Evolutionary conservation across 2,329 filamentous ascomycete species (phyloP).

Genomic region (Ceratocystis harringtonii): DNA sequence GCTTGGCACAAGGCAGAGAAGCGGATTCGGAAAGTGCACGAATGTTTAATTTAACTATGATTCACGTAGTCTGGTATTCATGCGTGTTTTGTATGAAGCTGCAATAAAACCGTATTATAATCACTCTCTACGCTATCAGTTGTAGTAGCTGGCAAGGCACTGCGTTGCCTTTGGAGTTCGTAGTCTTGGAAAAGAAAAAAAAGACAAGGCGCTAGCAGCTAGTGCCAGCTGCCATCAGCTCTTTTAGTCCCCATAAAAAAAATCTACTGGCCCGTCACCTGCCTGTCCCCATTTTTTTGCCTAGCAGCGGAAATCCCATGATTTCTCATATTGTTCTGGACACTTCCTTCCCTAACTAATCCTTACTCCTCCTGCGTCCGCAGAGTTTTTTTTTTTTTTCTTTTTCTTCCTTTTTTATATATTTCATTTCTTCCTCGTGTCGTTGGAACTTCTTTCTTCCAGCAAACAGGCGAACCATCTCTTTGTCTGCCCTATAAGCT

Average conservation of each 20-base stretch:
- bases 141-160: too few relatives aligned
- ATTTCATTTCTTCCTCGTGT: neutral
- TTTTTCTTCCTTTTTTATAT: neutral
- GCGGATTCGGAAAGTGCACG: too few relatives aligned
- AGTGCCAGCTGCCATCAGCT: neutral
- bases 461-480: neutral
- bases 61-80: too few relatives aligned
- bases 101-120: too few relatives aligned
- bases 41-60: too few relatives aligned
- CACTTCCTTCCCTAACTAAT: neutral
- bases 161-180: too few relatives aligned
- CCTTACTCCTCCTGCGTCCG: too few relatives aligned
- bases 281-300: neutral
- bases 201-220: neutral
- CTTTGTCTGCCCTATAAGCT: too few relatives aligned
- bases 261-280: neutral
- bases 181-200: neutral
- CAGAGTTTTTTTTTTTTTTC: conserved; percentile 1
- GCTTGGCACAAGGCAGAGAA: too few relatives aligned
- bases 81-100: too few relatives aligned
- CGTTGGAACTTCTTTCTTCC: neutral
- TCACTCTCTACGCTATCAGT: too few relatives aligned
- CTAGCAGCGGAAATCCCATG: neutral
- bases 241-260: neutral
- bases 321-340: neutral